Conservation (phyloP, 2,329 filamentous ascomycete genomes). For the Acrocalymma vagum region DNA sequence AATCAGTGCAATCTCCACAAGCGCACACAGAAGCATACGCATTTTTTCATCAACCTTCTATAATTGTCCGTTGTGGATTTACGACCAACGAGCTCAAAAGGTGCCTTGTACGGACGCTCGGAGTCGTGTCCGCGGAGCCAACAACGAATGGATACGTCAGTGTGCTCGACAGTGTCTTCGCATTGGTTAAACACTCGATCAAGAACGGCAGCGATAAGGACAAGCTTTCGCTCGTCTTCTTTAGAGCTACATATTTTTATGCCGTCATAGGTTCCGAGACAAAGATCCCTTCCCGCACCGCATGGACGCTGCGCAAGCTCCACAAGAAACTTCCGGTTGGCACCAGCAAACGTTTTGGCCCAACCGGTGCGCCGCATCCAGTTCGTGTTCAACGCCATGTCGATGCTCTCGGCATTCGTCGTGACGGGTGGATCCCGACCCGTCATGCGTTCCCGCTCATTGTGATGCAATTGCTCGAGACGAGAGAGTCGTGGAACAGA, state of each 20-base stretch:
- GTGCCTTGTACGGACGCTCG: not conserved
- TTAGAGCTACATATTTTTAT: not conserved
- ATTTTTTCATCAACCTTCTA: not conserved
- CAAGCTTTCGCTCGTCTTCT: not conserved
- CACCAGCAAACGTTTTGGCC: slow-evolving; percentile 1
- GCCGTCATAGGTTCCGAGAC: not conserved
- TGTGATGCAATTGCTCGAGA: not conserved
- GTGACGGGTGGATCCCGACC: not conserved
- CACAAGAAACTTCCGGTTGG: not conserved
- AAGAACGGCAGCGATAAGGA: slow-evolving; percentile 1
- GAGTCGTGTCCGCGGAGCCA: not conserved
- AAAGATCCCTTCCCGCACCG: no score
- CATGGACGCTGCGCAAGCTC: not conserved
- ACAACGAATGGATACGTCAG: slow-evolving; percentile 1
- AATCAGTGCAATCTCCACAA: no score
- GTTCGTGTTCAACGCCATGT: slow-evolving; percentile 2
- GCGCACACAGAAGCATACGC: no score
- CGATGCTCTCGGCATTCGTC: not conserved
- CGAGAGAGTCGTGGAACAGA: not conserved
- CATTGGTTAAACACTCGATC: not conserved
- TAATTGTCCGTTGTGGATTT: not conserved
- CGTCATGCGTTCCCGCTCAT: not conserved
- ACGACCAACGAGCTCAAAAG: not conserved
- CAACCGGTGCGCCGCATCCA: slow-evolving; percentile 1
- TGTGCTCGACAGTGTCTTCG: slow-evolving; percentile 1